Evolutionary conservation across 306 rosid genomes (phyloP).

Genomic region (Pyrus bretschneideri): DNA sequence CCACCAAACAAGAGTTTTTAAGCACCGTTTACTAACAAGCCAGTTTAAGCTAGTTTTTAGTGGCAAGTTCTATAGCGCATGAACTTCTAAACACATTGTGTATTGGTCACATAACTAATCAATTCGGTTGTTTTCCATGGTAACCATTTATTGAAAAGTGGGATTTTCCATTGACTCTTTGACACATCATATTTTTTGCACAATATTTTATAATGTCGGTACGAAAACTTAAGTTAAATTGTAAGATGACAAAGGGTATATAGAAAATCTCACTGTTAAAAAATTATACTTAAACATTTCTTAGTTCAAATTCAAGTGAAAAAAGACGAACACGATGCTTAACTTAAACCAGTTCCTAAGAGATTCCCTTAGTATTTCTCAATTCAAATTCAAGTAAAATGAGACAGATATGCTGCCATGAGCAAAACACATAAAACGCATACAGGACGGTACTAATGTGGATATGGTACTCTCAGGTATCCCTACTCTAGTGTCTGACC

Average conservation of each 20-base stretch:
- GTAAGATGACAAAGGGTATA: rapidly evolving
- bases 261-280: too few species aligned
- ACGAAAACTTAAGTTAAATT: too few species aligned
- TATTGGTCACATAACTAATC: too few species aligned
- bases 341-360: too few species aligned
- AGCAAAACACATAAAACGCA: not conserved
- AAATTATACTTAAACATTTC: too few species aligned
- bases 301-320: too few species aligned
- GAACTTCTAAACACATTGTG: not conserved
- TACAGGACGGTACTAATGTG: not conserved
- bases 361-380: too few species aligned
- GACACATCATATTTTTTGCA: too few species aligned
- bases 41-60: not conserved
- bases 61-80: not conserved
- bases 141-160: too few species aligned
- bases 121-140: not conserved
- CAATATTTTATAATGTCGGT: too few species aligned
- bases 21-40: not conserved
- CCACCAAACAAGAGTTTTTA: not conserved
- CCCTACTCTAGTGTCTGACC: not conserved
- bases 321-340: too few species aligned
- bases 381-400: not conserved
- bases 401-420: too few species aligned
- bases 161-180: rapidly evolving
- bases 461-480: not conserved